Base-by-base conservation (phyloP, 257 asterid species). In the Nicotiana benthamiana region DNA sequence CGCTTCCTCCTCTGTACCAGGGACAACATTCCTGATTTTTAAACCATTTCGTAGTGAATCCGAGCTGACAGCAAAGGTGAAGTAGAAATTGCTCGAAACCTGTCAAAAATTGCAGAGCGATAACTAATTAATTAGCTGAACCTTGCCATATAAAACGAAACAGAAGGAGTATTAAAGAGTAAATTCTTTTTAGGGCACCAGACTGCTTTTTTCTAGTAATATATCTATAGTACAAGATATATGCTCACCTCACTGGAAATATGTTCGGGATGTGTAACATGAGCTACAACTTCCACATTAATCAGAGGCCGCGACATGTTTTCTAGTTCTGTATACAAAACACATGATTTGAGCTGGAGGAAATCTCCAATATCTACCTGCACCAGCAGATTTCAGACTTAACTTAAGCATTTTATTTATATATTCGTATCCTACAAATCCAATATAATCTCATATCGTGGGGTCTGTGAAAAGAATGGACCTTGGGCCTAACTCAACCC, bases 311-410 rank as follows among this genome's bases (percentile, higher is more conserved):
- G 85, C 9, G 59, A 76, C 32, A 88, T 88, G 76, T 91, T 87
- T 77, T 92, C 94, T 22, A 88, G 92, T 81, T 93, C 95, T 17
- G 97, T 91, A 80, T 82, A 93, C 88, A 94, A 46, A 82, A 94
- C 95, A 48, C 95, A 90, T 9, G 98, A 94, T 67, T 94, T 94
- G 90, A 94, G 85, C 54, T 96, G 97, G 36, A 94, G 95, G 80
- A 94, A 93, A 87, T 93, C 90, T 46, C 98, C 98, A 75, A 86
- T 95, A 85, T 92, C 95, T 46, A 94, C 97, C 98, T 94, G 94
- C 83, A 77, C 62, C 72, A 80, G 28, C 75, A 77, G 3, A 40
- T 40, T 40, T 40, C 11, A 40, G 48, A 8, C 11, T 40, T 36
- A 36, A 6, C 10, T 36, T 40, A 8, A 40, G 48, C 48, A 40